phyloP scores from a whole-genome alignment of 495 filamentous ascomycete species.

The Immersiella caudata region DNA sequence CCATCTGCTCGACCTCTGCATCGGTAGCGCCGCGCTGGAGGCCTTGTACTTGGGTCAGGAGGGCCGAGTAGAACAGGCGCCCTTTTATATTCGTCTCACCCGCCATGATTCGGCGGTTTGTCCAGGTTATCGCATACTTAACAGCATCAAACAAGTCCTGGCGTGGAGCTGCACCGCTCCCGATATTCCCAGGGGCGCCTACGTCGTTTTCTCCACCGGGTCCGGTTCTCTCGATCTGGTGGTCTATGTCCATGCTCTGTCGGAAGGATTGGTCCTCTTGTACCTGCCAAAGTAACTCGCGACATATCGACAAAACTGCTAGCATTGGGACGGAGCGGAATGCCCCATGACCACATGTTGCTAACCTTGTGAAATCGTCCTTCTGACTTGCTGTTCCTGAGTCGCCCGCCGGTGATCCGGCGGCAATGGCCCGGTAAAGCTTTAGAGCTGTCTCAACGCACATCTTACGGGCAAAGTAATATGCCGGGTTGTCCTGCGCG shows the following conservation, averaged over 20 bases:
- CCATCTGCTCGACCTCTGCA: slow-evolving; percentile 30
- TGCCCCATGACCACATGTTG: slow-evolving; percentile 50
- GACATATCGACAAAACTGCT: slow-evolving; percentile 48
- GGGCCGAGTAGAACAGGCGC: slow-evolving; percentile 47
- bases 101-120: slow-evolving; percentile 45
- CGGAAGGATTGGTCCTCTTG: slow-evolving; percentile 55
- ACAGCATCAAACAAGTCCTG: slow-evolving; percentile 54
- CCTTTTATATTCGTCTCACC: slow-evolving; percentile 64
- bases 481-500: slow-evolving; percentile 43
- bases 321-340: slow-evolving; percentile 49
- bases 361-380: slow-evolving; percentile 48
- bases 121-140: slow-evolving; percentile 50
- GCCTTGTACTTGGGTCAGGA: slow-evolving; percentile 51
- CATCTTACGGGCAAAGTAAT: slow-evolving; percentile 51
- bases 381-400: slow-evolving; percentile 27
- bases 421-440: slow-evolving; percentile 40
- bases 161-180: slow-evolving; percentile 36
- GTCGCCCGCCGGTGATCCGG: slow-evolving; percentile 27
- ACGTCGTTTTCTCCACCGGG: slow-evolving; percentile 34
- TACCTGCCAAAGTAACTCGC: slow-evolving; percentile 53
- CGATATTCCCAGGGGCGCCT: slow-evolving; percentile 29
- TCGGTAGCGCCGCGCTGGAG: slow-evolving; percentile 35
- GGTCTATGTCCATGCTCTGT: slow-evolving; percentile 38
- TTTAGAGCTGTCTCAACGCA: slow-evolving; percentile 50
- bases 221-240: slow-evolving; percentile 22